Evolutionary conservation across 23 red algal species (phyloP).

Genomic region (Gracilaria gracilis): DNA sequence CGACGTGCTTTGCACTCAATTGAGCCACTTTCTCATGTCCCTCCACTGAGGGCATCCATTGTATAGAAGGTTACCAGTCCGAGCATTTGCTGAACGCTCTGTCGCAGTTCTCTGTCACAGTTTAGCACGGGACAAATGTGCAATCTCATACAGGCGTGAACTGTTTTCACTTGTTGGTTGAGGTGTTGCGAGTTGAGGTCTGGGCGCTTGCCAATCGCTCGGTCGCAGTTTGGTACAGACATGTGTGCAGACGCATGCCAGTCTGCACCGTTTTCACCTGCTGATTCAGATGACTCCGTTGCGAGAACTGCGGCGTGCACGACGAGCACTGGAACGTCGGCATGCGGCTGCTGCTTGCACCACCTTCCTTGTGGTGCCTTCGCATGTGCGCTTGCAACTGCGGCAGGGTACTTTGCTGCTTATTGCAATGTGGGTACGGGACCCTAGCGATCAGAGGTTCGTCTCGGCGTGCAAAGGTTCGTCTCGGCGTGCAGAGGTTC

Average conservation of each 20-base stretch:
- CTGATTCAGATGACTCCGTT: slow-evolving; percentile 58
- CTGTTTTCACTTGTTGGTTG: too few relatives aligned
- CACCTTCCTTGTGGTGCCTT: slow-evolving; percentile 11
- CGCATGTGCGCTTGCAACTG: neutral
- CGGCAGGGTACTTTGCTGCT: neutral
- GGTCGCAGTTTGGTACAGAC: slow-evolving; percentile 26
- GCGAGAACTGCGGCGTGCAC: slow-evolving; percentile 45
- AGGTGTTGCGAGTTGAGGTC: slow-evolving; percentile 65
- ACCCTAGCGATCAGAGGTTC: neutral
- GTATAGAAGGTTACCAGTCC: slow-evolving; percentile 46
- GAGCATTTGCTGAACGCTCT: too few relatives aligned
- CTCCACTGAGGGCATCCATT: slow-evolving; percentile 10
- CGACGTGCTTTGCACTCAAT: neutral
- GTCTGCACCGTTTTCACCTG: slow-evolving; percentile 57
- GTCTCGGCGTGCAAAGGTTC: too few relatives aligned
- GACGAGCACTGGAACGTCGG: slow-evolving; percentile 10
- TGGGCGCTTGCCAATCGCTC: slow-evolving; percentile 61
- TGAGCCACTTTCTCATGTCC: slow-evolving; percentile 11
- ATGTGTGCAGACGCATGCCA: slow-evolving; percentile 41
- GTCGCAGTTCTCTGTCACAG: too few relatives aligned
- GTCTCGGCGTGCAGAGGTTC: too few relatives aligned
- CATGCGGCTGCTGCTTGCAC: too few relatives aligned
- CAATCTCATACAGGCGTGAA: too few relatives aligned
- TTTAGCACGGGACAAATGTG: too few relatives aligned
- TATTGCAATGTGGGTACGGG: neutral